Percentiles rank a stretch among this genome's conserved stretches.
Conservation (phyloP, 2,329 filamentous ascomycete genomes). For the Metarhizium rileyi region DNA sequence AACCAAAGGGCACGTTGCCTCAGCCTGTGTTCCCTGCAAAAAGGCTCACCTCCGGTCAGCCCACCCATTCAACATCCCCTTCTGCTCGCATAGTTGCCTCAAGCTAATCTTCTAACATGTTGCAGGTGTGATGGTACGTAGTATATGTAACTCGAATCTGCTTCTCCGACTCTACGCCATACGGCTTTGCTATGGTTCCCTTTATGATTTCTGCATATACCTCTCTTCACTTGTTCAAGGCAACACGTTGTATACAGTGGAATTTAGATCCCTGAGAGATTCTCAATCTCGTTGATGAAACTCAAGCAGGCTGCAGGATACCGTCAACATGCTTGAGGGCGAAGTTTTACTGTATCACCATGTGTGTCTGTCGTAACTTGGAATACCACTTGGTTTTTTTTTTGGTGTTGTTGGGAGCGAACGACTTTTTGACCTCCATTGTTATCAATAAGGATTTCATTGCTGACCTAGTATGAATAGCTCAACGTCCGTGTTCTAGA, state of each 20-base stretch:
- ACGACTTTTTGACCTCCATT: too few relatives aligned
- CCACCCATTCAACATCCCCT: too few relatives aligned
- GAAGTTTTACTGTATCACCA: too few relatives aligned
- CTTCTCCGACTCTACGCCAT: not conserved
- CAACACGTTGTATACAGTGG: too few relatives aligned
- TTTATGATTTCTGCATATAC: not conserved
- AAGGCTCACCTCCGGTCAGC: constrained; percentile 64
- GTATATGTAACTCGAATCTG: not conserved
- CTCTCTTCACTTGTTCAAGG: too few relatives aligned
- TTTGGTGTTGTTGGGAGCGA: too few relatives aligned
- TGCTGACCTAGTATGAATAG: constrained; percentile 35
- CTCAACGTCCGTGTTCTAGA: constrained; percentile 68
- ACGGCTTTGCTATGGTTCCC: not conserved
- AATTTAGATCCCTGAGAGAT: too few relatives aligned
- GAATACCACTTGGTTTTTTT: not conserved
- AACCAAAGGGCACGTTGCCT: constrained; percentile 73
- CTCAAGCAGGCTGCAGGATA: too few relatives aligned
- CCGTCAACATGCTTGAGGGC: too few relatives aligned
- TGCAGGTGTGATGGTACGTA: constrained; percentile 55
- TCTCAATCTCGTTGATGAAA: too few relatives aligned
- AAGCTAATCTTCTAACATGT: not conserved
- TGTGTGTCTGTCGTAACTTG: too few relatives aligned
- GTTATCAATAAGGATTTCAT: not conserved
- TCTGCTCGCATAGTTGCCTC: not conserved
- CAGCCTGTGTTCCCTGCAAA: constrained; percentile 79